A percentile compares a stretch with the other conserved stretches of the same genome.
These are phyloP conservation scores for Catunica adiposa DNA, from an alignment of 2,329 filamentous ascomycete genomes.

Conservation along the genomic window DNA sequence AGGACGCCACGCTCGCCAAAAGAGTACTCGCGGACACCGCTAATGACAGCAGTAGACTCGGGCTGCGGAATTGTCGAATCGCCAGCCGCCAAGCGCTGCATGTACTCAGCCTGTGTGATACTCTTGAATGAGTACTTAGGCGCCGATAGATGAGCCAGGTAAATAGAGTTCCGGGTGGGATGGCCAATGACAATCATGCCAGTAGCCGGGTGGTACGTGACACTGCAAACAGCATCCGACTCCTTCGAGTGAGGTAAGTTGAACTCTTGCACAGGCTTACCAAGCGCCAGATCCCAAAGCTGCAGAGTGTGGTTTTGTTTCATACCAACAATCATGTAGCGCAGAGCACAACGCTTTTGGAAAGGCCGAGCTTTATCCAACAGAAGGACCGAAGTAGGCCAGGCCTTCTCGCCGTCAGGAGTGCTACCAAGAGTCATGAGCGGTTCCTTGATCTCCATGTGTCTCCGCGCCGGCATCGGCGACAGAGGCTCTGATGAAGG, in stretches of 20 bases:
- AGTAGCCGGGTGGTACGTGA: slow-evolving; percentile 80
- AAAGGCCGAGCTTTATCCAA: slow-evolving; percentile 93
- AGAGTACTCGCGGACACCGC: slow-evolving; percentile 87
- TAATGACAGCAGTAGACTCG: slow-evolving; percentile 93
- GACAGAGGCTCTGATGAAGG: slow-evolving; percentile 34
- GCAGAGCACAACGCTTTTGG: slow-evolving; percentile 70
- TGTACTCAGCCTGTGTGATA: slow-evolving; percentile 76
- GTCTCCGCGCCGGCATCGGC: slow-evolving; percentile 36
- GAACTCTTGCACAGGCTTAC: slow-evolving; percentile 91
- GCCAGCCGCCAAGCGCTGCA: slow-evolving; percentile 58
- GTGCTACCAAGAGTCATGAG: slow-evolving; percentile 76
- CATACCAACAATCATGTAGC: slow-evolving; percentile 94
- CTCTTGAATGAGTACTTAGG: slow-evolving; percentile 75
- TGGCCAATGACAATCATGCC: slow-evolving; percentile 92
- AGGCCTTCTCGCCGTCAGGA: slow-evolving; percentile 78
- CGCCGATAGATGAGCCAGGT: slow-evolving; percentile 88
- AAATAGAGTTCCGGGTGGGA: slow-evolving; percentile 91
- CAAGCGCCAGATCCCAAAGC: slow-evolving; percentile 90
- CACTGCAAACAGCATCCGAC: slow-evolving; percentile 93
- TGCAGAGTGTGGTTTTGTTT: slow-evolving; percentile 98
- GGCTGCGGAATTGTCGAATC: slow-evolving; percentile 62
- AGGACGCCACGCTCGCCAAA: slow-evolving; percentile 74
- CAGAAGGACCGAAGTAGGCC: slow-evolving; percentile 89
- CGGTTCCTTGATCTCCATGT: slow-evolving; percentile 69
- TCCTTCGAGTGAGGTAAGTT: slow-evolving; percentile 93